Evolutionary conservation across 768 basidiomycete genomes (phyloP), one percentile per base, ranked within the genome.

Genomic region (Trametes cubensis): DNA sequence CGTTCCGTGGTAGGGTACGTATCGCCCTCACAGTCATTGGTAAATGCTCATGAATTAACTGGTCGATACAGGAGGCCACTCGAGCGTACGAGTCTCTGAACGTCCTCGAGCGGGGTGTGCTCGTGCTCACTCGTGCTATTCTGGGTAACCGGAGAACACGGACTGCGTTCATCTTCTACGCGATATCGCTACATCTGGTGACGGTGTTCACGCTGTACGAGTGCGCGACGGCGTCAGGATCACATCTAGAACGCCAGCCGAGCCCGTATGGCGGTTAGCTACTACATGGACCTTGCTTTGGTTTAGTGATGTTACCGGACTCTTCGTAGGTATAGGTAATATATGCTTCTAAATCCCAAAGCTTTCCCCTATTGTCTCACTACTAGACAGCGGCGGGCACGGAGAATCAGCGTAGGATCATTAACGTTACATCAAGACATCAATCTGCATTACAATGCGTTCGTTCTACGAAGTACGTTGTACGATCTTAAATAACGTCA

Each of bases 1-100:
- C 90, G 7, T 98, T 99, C 82, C 86, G 94, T 64, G 94, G 96
- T 2, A 81, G 94, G 73, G 96, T 97, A 69, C 66, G 94, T 84
- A 6, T 26, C 11, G 8, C 7, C 20, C 53, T 25, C 46, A 28
- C n/a, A 1, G 18, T 10, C 55, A 30, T 48, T 66, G 18, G 18
- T 26, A 5, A n/a, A 25, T 18, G n/a, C 23, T 47, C 65, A 47
- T n/a, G n/a, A n/a, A 23, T 42, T 11, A 17, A 14, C 17, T 41
- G 41, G 42, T 41, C 59, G 28, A 41, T 64, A 46, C 72, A 98
- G 96, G 97, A 98, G 79, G 94, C 94, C 28, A 90, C 91, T n/a
- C 80, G 95, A 59, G 96, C 94, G 1, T 94, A 96, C 57, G 87
- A 94, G 67, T 89, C 88, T 25, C 81, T 98, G 45, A 96, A 98